These are phyloP conservation scores for Nicotiana rustica DNA, from an alignment of 305 asterid genomes.

Conservation along the genomic window DNA sequence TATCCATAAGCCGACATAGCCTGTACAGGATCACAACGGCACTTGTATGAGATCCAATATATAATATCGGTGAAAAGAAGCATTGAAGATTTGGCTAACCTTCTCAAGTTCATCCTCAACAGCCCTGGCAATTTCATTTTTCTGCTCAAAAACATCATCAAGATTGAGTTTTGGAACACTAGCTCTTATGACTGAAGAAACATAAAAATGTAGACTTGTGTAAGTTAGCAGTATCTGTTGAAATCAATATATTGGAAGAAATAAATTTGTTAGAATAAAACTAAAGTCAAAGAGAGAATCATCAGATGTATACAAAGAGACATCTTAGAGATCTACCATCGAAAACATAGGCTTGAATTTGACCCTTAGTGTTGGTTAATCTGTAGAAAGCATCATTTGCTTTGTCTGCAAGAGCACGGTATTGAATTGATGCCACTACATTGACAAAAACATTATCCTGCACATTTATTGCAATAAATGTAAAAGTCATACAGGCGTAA, in stretches of 20 bases:
- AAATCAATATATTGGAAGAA: not conserved
- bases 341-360: conserved; percentile 88
- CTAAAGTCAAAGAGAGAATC: not conserved
- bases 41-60: not conserved
- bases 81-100: conserved; percentile 45
- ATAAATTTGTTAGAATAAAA: not conserved
- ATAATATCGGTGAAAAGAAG: not conserved
- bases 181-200: conserved; percentile 44
- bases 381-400: conserved; percentile 82
- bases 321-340: conserved; percentile 58
- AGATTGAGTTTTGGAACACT: conserved; percentile 76
- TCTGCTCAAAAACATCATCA: conserved; percentile 85
- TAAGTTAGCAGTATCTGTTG: not conserved
- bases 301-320: not conserved
- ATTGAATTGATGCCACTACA: conserved; percentile 83
- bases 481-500: conserved; percentile 1
- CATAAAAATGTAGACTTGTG: conserved; percentile 27
- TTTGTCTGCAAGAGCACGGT: conserved; percentile 76
- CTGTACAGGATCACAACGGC: conserved; percentile 43
- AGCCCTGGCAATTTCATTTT: conserved; percentile 82
- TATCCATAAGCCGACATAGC: no score
- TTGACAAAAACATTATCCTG: conserved; percentile 90
- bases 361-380: conserved; percentile 77
- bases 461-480: not conserved
- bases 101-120: conserved; percentile 87